Conservation (phyloP, 192 early-diverging fungal species). For the Mortierella alpina region DNA sequence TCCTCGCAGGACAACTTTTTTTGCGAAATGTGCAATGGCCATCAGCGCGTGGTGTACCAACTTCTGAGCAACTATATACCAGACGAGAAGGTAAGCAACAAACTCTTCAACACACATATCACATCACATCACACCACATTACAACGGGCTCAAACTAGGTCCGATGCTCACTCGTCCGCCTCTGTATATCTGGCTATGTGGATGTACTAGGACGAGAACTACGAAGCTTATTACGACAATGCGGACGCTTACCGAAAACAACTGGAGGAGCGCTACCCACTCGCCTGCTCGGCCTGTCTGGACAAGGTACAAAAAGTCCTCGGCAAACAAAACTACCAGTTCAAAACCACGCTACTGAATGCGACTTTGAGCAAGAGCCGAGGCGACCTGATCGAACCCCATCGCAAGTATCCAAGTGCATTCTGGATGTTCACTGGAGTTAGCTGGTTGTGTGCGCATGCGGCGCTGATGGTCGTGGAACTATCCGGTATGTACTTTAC, state of each 20-base stretch:
- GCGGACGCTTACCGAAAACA: slow-evolving; percentile 32
- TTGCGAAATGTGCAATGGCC: slow-evolving; percentile 42
- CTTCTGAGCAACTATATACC: slow-evolving; percentile 50
- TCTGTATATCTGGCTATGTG: neutral
- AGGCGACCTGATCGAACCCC: slow-evolving; percentile 22
- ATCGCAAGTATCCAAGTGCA: slow-evolving; percentile 18
- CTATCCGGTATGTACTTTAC: slow-evolving; percentile 8
- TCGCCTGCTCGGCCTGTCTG: slow-evolving; percentile 27
- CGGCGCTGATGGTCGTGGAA: slow-evolving; percentile 2
- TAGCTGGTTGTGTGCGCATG: slow-evolving; percentile 12
- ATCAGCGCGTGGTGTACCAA: slow-evolving; percentile 46
- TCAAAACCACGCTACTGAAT: slow-evolving; percentile 38
- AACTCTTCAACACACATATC: too few relatives aligned
- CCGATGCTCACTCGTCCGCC: neutral
- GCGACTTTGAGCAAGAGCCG: slow-evolving; percentile 35
- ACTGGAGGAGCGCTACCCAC: slow-evolving; percentile 42
- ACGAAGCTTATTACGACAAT: slow-evolving; percentile 24
- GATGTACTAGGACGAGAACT: slow-evolving; percentile 30
- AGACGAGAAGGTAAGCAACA: slow-evolving; percentile 36
- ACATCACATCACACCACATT: too few relatives aligned
- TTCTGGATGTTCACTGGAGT: slow-evolving; percentile 23
- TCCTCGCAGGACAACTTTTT: slow-evolving; percentile 20
- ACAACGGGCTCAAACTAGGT: too few relatives aligned
- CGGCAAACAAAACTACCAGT: slow-evolving; percentile 23
- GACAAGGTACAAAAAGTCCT: slow-evolving; percentile 39